Evolutionary conservation across 192 early-diverging fungal species (phyloP).

Genomic region (Coemansia asiatica): DNA sequence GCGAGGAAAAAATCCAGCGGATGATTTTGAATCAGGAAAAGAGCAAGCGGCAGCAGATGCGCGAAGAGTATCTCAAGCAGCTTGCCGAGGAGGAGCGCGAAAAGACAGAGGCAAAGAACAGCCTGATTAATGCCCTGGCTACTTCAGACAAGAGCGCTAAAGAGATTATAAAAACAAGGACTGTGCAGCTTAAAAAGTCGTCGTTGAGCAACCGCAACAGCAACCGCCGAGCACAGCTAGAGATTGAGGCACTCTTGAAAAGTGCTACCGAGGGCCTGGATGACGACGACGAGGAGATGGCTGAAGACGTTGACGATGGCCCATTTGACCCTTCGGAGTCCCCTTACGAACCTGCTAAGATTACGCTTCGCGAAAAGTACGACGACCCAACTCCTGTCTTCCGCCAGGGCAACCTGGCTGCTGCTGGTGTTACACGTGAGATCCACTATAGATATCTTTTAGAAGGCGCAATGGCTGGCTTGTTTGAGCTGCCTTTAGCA

Average conservation of each 20-base stretch:
- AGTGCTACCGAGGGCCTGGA: conserved; percentile 25
- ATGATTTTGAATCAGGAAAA: conserved; percentile 57
- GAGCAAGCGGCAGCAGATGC: conserved; percentile 54
- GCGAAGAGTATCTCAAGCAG: conserved; percentile 70
- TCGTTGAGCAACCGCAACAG: conserved; percentile 38
- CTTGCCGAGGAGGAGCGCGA: conserved; percentile 69
- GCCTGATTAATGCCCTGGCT: conserved; percentile 72
- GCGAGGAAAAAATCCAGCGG: conserved; percentile 59
- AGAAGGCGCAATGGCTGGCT: conserved; percentile 48
- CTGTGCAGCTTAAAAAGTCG: conserved; percentile 47
- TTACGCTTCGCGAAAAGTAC: conserved; percentile 32
- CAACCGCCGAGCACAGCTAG: conserved; percentile 23
- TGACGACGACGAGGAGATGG: conserved; percentile 21
- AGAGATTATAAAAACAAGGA: conserved; percentile 46
- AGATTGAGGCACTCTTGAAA: conserved; percentile 33
- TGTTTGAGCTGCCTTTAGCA: conserved; percentile 36
- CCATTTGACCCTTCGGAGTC: conserved; percentile 48
- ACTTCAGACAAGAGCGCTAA: conserved; percentile 49
- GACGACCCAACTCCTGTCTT: conserved; percentile 44
- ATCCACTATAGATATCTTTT: conserved; percentile 50
- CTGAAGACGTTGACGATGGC: conserved; percentile 21
- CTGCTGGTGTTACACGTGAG: conserved; percentile 52
- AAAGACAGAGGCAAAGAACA: conserved; percentile 66
- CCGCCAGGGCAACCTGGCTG: conserved; percentile 35
- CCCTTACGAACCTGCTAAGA: conserved; percentile 40